Evolutionary conservation across 768 basidiomycete genomes (phyloP), one percentile per base, ranked within the genome.

Genomic region (Coprinellus micaceus): DNA sequence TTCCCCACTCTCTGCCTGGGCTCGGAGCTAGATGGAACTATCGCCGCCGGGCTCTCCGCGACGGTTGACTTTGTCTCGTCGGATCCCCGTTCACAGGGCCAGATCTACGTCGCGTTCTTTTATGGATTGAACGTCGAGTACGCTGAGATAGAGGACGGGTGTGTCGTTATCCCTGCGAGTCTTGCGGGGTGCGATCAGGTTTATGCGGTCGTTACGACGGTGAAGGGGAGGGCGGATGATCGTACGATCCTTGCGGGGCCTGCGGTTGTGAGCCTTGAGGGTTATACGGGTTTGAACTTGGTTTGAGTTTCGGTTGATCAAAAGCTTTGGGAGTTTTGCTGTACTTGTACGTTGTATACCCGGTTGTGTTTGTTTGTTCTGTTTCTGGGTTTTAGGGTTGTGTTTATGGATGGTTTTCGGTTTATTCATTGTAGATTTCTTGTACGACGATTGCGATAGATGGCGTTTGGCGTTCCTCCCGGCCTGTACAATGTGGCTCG

Each of bases 1-100:
- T 84, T 83, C 76, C 78, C 83, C 4, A 60, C 69, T 17, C 72
- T 84, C 49, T 63, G 67, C 12, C 55, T 73, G 39, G 36, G 17
- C 36, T 10, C 17, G 36, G 17, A 37, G 36, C 10, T 9, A 9
- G 17, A 22, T 9, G 41, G 22, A 6, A 5, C 7, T 43, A 17
- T 43, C 33, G n/a, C 33, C 22, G 41, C 41, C 6, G 41, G 41
- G 5, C 7, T 19, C 17, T 17, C 41, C 5, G 41, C n/a, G 17
- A 19, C 9, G 7, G 7, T 43, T 6, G 7, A 7, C 5, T 43
- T 9, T 17, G 7, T 7, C 7, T 43, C 41, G 5, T 9, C 22
- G 15, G 41, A 43, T 22, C 41, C 41, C 7, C 41, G 41, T 7
- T 6, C 41, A 7, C 6, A 43, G 5, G 22, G 6, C 7, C 17